Evolutionary conservation across 208 protist species (phyloP).

Genomic region (Zelonia costaricensis): DNA sequence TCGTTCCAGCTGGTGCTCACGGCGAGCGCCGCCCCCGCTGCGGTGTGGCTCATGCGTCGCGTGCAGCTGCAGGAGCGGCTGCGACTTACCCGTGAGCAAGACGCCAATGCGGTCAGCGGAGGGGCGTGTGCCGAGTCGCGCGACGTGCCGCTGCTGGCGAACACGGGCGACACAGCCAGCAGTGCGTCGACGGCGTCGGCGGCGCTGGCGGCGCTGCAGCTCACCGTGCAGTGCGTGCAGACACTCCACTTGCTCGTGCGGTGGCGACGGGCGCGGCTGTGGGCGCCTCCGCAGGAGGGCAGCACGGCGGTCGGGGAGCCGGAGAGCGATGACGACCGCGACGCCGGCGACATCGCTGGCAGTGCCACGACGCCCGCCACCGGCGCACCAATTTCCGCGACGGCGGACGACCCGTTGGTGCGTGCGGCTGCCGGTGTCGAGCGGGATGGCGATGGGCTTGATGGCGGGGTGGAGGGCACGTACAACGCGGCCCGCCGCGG

Average conservation of each 20-base stretch:
- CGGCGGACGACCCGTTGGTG: no score
- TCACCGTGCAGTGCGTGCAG: constrained; percentile 59
- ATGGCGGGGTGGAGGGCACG: not conserved
- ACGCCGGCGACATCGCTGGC: no score
- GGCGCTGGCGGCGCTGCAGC: constrained; percentile 11
- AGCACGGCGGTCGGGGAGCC: not conserved
- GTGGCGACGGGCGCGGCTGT: constrained; percentile 46
- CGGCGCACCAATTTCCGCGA: no score
- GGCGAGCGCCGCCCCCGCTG: not conserved
- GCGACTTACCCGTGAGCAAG: not conserved
- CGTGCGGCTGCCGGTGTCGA: no score
- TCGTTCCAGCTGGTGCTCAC: constrained; percentile 12
- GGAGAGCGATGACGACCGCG: not conserved
- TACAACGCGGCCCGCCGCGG: not conserved
- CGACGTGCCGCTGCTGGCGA: no score
- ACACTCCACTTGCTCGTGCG: constrained; percentile 67
- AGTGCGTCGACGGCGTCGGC: not conserved
- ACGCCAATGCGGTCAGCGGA: not conserved
- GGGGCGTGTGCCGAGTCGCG: no score
- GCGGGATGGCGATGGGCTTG: not conserved
- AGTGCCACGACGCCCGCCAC: no score
- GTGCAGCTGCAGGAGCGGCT: constrained; percentile 4
- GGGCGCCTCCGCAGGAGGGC: constrained; percentile 42
- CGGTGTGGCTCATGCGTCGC: constrained; percentile 17
- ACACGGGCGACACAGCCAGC: no score